Percentiles rank a stretch among this genome's conserved stretches.
These are phyloP conservation scores for Sugiyamaella pinicola DNA, from an alignment of 1,139 yeast genomes.

Conservation along the genomic window DNA sequence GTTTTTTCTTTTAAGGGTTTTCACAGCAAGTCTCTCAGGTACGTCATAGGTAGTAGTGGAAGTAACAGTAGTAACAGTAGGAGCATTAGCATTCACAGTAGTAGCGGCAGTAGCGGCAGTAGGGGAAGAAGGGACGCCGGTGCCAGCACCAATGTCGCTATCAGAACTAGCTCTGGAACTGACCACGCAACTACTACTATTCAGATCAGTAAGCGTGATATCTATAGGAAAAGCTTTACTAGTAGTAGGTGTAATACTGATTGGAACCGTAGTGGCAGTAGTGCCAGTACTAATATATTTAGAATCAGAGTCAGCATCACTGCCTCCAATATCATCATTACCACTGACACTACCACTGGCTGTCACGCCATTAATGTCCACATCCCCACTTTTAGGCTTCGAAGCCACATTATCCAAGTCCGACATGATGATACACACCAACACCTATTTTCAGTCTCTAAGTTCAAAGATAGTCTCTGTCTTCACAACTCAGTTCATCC, in stretches of 20 bases:
- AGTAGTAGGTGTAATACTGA: too few species aligned
- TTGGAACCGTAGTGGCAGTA: background rate
- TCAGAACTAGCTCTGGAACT: too few species aligned
- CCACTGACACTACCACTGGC: background rate
- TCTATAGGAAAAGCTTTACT: background rate
- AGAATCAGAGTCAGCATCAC: too few species aligned
- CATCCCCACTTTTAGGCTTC: background rate
- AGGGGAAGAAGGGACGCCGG: too few species aligned
- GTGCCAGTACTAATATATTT: constrained; percentile 1
- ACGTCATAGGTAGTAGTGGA: background rate
- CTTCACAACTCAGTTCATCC: too few species aligned
- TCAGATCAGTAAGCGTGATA: background rate
- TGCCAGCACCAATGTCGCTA: too few species aligned
- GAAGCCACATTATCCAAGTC: background rate
- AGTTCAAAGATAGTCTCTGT: too few species aligned
- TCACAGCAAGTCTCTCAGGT: constrained; percentile 48
- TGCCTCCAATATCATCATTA: background rate
- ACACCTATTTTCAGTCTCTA: background rate
- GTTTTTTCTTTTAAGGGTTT: constrained; percentile 70
- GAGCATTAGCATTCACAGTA: background rate
- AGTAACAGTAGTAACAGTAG: background rate
- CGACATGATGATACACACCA: background rate
- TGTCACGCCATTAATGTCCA: background rate
- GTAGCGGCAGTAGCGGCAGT: background rate
- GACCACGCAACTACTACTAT: too few species aligned